Percentiles rank a stretch among this genome's conserved stretches.
phyloP scores from a whole-genome alignment of 2,329 filamentous ascomycete species.

The Penicillium crustosum region DNA sequence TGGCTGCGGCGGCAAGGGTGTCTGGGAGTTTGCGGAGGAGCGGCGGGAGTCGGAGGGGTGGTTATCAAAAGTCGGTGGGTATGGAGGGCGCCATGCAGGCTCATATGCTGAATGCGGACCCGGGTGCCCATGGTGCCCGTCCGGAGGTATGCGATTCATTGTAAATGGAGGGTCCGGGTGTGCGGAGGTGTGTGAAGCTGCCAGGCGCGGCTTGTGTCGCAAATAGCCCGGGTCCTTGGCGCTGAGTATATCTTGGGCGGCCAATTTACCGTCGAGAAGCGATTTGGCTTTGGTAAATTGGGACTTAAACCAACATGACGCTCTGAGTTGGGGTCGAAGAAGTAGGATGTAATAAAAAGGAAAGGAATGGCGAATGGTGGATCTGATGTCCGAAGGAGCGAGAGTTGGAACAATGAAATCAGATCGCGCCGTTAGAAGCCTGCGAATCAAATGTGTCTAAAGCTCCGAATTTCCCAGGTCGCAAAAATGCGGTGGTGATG shows the following conservation, averaged over 20 bases:
- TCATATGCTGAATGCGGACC: slow-evolving; percentile 33
- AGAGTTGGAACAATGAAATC: slow-evolving; percentile 9
- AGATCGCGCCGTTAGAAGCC: slow-evolving; percentile 11
- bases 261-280: background rate
- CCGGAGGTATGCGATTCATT: slow-evolving; percentile 36
- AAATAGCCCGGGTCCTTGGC: background rate
- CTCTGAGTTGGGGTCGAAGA: background rate
- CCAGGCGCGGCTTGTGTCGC: background rate
- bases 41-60: slow-evolving; percentile 33
- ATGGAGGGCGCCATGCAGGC: slow-evolving; percentile 32
- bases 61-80: slow-evolving; percentile 31
- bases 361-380: background rate
- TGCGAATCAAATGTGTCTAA: slow-evolving; percentile 6
- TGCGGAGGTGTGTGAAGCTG: background rate
- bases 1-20: slow-evolving; percentile 27
- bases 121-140: slow-evolving; percentile 31
- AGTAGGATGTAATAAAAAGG: background rate
- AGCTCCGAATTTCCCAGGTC: slow-evolving; percentile 9
- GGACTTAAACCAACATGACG: slow-evolving; percentile 3
- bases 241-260: background rate
- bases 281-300: background rate
- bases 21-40: slow-evolving; percentile 29
- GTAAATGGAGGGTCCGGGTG: background rate
- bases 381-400: background rate
- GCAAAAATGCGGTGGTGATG: slow-evolving; percentile 20